Evolutionary conservation across 345 rosid genomes (phyloP).

Genomic region (Linum tenue): DNA sequence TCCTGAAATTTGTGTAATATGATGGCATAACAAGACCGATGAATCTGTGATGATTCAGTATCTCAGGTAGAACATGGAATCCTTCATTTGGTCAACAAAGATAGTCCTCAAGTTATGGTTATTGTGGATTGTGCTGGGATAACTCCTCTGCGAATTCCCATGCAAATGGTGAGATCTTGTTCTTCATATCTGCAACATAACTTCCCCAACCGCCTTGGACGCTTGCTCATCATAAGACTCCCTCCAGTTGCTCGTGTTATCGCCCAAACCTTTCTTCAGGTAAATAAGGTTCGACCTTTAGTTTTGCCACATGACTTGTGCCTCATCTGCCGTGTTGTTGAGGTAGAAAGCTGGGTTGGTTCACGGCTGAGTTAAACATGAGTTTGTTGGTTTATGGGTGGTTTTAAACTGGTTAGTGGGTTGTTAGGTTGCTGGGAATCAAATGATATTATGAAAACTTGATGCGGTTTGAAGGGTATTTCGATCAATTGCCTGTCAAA

Average conservation of each 20-base stretch:
- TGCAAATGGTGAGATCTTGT: constrained; percentile 87
- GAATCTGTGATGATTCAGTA: constrained; percentile 39
- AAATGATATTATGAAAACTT: too few species aligned
- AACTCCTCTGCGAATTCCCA: constrained; percentile 73
- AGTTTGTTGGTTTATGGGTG: too few species aligned
- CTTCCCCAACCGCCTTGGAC: constrained; percentile 80
- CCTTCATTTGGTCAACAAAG: constrained; percentile 43
- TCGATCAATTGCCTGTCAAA: too few species aligned
- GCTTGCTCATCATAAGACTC: constrained; percentile 73
- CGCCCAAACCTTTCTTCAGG: constrained; percentile 82
- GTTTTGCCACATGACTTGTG: neutral
- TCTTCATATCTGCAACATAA: constrained; percentile 81
- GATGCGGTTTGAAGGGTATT: too few species aligned
- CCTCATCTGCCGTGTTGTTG: too few species aligned
- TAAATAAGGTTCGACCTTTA: constrained; percentile 18
- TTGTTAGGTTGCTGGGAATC: too few species aligned
- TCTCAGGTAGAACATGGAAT: constrained; percentile 89
- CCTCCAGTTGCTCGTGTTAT: constrained; percentile 80
- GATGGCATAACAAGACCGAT: constrained; percentile 1
- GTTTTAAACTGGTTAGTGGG: too few species aligned
- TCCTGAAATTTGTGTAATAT: neutral
- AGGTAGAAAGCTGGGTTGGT: too few species aligned
- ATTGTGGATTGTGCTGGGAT: constrained; percentile 85
- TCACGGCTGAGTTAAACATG: too few species aligned
- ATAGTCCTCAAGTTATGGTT: constrained; percentile 63